Percentiles rank a stretch among this genome's conserved stretches.
Conservation (phyloP, 169 alveolate genomes). For the Plasmodium knowlesi region DNA sequence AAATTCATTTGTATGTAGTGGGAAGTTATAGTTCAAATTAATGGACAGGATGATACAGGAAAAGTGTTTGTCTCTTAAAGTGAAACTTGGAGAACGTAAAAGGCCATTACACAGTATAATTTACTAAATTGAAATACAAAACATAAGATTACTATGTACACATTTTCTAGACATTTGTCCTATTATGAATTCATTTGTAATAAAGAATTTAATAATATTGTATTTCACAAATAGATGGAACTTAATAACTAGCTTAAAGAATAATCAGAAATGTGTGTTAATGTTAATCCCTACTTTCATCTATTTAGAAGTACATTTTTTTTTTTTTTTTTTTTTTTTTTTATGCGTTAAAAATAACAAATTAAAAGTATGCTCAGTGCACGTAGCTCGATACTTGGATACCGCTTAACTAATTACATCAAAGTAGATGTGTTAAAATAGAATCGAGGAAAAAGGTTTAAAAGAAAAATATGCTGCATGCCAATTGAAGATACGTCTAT, state of each 20-base stretch:
- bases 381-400: not conserved
- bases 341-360: not conserved
- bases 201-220: not conserved
- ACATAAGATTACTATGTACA: not conserved
- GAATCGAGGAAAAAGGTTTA: not conserved
- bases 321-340: not conserved
- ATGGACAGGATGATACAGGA: not conserved
- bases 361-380: not conserved
- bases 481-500: conserved; percentile 8
- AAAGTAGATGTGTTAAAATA: not conserved
- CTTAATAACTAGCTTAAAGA: not conserved
- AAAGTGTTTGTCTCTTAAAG: not conserved
- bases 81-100: not conserved
- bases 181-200: not conserved
- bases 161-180: not conserved
- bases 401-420: not conserved
- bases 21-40: conserved; percentile 15
- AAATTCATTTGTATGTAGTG: conserved; percentile 61
- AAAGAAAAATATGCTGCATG: not conserved
- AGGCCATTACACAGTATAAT: not conserved
- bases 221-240: not conserved
- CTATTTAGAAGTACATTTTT: not conserved
- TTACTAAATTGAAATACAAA: not conserved
- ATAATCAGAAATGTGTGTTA: not conserved
- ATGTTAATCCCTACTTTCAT: not conserved